Percentiles rank a stretch among this genome's conserved stretches.
phyloP scores from a whole-genome alignment of 352 stramenopile species.

The Phytophthora colocasiae region DNA sequence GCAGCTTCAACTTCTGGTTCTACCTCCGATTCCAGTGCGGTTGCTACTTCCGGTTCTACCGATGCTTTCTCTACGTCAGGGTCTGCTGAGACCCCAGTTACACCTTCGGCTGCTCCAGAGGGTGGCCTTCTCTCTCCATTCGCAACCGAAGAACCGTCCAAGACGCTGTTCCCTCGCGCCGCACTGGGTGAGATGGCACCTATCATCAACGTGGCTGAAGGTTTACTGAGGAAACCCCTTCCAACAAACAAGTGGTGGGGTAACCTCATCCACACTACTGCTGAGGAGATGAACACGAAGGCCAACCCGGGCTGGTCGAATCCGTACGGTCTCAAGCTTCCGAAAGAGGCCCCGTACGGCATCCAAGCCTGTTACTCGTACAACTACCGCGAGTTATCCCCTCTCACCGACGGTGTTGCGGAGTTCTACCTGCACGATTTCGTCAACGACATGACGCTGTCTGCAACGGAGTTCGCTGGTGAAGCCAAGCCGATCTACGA shows the following conservation, averaged over 20 bases:
- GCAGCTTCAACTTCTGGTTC: constrained; percentile 1
- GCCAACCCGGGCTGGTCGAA: constrained; percentile 67
- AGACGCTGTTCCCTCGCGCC: constrained; percentile 51
- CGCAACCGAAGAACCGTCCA: constrained; percentile 42
- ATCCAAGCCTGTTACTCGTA: constrained; percentile 70
- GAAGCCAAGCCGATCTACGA: constrained; percentile 54
- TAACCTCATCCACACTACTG: constrained; percentile 68
- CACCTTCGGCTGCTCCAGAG: constrained; percentile 6
- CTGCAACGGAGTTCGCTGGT: constrained; percentile 55
- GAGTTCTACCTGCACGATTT: constrained; percentile 67
- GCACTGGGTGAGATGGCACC: constrained; percentile 52
- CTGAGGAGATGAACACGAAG: constrained; percentile 44
- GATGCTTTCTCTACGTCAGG: neutral
- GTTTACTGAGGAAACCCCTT: constrained; percentile 49
- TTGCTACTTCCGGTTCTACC: neutral
- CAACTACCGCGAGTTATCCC: constrained; percentile 53
- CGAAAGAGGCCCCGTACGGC: constrained; percentile 50
- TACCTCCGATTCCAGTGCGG: neutral
- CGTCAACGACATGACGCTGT: constrained; percentile 72
- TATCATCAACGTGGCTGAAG: constrained; percentile 59
- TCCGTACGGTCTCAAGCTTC: constrained; percentile 69
- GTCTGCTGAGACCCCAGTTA: neutral
- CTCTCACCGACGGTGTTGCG: constrained; percentile 47
- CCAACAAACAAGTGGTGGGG: constrained; percentile 87
- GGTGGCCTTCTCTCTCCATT: constrained; percentile 44